Percentiles rank a stretch among this genome's conserved stretches.
phyloP scores from a whole-genome alignment of 495 filamentous ascomycete genomes.

The Penicillium ucsense region DNA sequence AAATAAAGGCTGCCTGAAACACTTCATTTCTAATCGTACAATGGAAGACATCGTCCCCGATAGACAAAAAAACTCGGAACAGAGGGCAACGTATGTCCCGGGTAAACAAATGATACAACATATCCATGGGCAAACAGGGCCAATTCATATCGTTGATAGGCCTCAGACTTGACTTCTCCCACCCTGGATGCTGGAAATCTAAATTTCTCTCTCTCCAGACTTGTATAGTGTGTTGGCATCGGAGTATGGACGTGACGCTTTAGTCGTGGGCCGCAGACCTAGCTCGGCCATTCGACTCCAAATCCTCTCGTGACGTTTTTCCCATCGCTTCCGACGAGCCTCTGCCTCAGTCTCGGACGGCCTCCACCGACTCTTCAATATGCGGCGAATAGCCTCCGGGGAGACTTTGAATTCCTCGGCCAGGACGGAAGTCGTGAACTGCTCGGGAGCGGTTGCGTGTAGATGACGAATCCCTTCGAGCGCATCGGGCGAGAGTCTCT shows the following conservation, averaged over 20 bases:
- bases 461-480: slow-evolving; percentile 76
- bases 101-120: no score
- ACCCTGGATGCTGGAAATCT: not conserved
- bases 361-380: slow-evolving; percentile 76
- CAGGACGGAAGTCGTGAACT: slow-evolving; percentile 65
- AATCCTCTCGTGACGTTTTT: slow-evolving; percentile 63
- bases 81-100: no score
- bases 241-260: slow-evolving; percentile 11
- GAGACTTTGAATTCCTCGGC: slow-evolving; percentile 75
- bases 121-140: no score
- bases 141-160: no score
- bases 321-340: slow-evolving; percentile 62
- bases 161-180: no score
- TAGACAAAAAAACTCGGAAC: no score
- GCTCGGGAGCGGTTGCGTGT: slow-evolving; percentile 60
- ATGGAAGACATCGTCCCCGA: no score
- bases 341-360: slow-evolving; percentile 52
- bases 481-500: slow-evolving; percentile 84
- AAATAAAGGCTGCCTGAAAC: no score
- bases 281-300: slow-evolving; percentile 66
- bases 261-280: slow-evolving; percentile 46
- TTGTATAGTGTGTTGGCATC: slow-evolving; percentile 23
- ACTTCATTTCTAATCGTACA: no score
- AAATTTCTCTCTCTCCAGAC: slow-evolving; percentile 4
- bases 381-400: slow-evolving; percentile 75